These are phyloP conservation scores for Alternaria gansuensis DNA, from an alignment of 2,329 filamentous ascomycete species.

Conservation along the genomic window DNA sequence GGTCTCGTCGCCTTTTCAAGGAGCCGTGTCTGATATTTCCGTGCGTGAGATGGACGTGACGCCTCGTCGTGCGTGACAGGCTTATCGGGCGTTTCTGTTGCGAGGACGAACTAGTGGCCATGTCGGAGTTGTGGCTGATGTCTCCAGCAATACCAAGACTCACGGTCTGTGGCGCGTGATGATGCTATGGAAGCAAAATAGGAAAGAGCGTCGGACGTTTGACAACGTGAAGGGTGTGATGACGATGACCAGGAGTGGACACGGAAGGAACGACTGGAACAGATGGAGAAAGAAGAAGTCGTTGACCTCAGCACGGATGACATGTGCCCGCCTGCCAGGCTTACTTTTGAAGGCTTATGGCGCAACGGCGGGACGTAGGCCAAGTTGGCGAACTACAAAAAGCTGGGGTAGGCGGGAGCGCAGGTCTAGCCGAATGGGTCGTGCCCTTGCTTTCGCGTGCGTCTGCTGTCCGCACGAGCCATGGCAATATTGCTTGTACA, in stretches of 20 bases:
- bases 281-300: background rate
- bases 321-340: slow-evolving; percentile 3
- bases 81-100: slow-evolving; percentile 6
- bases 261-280: background rate
- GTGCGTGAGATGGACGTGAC: background rate
- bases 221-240: background rate
- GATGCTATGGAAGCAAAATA: slow-evolving; percentile 3
- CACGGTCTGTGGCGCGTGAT: slow-evolving; percentile 13
- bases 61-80: slow-evolving; percentile 1
- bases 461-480: slow-evolving; percentile 1
- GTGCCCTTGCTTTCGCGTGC: background rate
- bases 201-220: slow-evolving; percentile 1
- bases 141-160: slow-evolving; percentile 1
- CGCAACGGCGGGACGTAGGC: slow-evolving; percentile 12
- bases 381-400: slow-evolving; percentile 13
- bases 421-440: slow-evolving; percentile 15
- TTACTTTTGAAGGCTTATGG: slow-evolving; percentile 13
- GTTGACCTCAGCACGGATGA: slow-evolving; percentile 1
- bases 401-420: slow-evolving; percentile 18
- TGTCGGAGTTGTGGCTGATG: slow-evolving; percentile 16
- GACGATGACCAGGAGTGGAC: background rate
- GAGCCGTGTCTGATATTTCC: slow-evolving; percentile 4
- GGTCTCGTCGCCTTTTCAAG: background rate
- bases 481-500: background rate
- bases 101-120: slow-evolving; percentile 10